Conservation (phyloP, 1,284 basidiomycete genomes). For the Ganoderma sp. region DNA sequence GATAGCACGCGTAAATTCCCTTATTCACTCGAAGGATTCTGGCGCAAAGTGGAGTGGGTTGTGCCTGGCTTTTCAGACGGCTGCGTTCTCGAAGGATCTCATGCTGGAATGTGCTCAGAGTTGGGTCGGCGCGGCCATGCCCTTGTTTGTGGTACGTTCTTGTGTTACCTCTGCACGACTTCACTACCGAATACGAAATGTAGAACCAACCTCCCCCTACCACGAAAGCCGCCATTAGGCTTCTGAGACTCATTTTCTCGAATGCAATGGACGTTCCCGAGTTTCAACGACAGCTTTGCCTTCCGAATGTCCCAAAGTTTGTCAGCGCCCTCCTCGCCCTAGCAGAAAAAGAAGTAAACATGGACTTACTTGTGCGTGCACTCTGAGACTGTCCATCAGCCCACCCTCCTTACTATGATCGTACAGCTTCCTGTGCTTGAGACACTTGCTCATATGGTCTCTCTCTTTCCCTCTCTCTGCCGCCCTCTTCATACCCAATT, state of each 20-base stretch:
- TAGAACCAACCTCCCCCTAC: constrained; percentile 69
- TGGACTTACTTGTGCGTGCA: constrained; percentile 56
- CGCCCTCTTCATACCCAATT: constrained; percentile 57
- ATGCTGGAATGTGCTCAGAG: constrained; percentile 73
- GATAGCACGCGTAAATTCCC: constrained; percentile 68
- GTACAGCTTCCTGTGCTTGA: constrained; percentile 57
- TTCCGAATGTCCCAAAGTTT: constrained; percentile 75
- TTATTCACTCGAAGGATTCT: constrained; percentile 75
- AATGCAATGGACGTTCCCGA: constrained; percentile 64
- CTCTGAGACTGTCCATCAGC: neutral
- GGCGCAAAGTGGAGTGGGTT: constrained; percentile 78
- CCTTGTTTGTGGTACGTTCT: constrained; percentile 54
- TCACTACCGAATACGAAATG: constrained; percentile 42
- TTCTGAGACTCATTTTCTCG: constrained; percentile 65
- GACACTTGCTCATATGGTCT: constrained; percentile 61
- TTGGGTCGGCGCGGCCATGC: constrained; percentile 70
- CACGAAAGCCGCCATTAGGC: constrained; percentile 63
- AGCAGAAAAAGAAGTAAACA: constrained; percentile 55
- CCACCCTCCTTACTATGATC: neutral
- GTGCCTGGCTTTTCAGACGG: constrained; percentile 70
- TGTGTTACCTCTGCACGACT: constrained; percentile 38
- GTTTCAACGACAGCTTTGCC: constrained; percentile 76
- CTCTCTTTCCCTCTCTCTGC: constrained; percentile 69
- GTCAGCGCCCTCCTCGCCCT: constrained; percentile 60
- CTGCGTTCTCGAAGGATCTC: constrained; percentile 57